phyloP scores from a whole-genome alignment of 1,139 yeast genomes.

The Yamadazyma sp. region DNA sequence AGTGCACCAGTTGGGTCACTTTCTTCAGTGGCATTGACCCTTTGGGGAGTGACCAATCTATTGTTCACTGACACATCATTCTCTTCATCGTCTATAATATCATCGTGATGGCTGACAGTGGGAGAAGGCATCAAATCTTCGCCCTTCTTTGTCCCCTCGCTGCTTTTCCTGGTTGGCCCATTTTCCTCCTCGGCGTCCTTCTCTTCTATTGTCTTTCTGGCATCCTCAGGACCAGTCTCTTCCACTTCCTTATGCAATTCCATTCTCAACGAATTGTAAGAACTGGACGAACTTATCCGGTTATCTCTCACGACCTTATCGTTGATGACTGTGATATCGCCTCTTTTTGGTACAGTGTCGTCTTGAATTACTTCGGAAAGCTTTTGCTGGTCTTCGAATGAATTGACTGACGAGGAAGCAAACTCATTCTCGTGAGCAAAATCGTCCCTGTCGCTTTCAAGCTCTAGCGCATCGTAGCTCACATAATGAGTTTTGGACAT shows the following conservation, averaged over 20 bases:
- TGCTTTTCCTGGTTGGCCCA: background rate
- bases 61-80: background rate
- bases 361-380: conserved; percentile 14
- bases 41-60: background rate
- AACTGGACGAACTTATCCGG: conserved; percentile 18
- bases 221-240: too few species aligned
- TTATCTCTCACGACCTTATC: conserved; percentile 18
- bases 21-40: background rate
- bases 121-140: conserved; percentile 11
- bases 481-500: conserved; percentile 5
- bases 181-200: conserved; percentile 1
- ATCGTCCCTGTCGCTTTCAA: background rate
- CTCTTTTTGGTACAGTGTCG: conserved; percentile 37
- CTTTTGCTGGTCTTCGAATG: background rate
- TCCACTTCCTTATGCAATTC: background rate
- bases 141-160: background rate
- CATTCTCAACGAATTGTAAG: conserved; percentile 19
- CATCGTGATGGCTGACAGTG: conserved; percentile 8
- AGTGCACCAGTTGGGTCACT: background rate
- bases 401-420: background rate
- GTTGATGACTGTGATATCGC: conserved; percentile 28
- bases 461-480: background rate
- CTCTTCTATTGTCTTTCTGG: too few species aligned
- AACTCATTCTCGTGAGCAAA: too few species aligned
- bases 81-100: background rate